phyloP scores from a whole-genome alignment of 192 early-diverging fungal species.

The Spinellus fusiger region DNA sequence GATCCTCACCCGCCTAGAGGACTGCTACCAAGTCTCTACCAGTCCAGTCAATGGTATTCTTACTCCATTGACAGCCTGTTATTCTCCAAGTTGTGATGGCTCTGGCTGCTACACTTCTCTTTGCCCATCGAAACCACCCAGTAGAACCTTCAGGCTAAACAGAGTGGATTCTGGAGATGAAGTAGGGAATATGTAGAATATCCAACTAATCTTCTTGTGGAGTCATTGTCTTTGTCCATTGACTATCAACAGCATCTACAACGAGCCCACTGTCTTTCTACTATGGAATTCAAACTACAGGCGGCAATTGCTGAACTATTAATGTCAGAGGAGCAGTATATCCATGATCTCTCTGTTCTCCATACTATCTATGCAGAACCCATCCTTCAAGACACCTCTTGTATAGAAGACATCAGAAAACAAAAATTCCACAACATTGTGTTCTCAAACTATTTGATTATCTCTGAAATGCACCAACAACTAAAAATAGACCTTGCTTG shows the following conservation, averaged over 20 bases:
- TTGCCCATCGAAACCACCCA: not conserved
- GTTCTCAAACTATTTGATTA: conserved; percentile 16
- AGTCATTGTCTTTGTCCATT: not conserved
- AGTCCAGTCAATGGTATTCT: not conserved
- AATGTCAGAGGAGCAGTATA: conserved; percentile 8
- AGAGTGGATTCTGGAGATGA: not conserved
- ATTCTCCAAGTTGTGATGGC: conserved; percentile 7
- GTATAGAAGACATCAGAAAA: not conserved
- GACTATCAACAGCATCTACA: not conserved
- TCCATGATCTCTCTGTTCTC: conserved; percentile 8
- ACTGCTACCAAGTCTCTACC: not conserved
- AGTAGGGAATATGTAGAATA: not conserved
- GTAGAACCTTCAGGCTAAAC: not conserved
- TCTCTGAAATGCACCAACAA: conserved; percentile 4
- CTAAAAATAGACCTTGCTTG: not conserved
- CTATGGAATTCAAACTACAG: conserved; percentile 15
- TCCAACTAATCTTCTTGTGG: not conserved
- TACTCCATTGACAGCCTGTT: conserved; percentile 6
- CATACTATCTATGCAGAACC: conserved; percentile 10
- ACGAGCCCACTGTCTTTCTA: not conserved
- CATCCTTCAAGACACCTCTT: not conserved
- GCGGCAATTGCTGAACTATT: conserved; percentile 18
- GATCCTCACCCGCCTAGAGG: not conserved
- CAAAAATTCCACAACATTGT: conserved; percentile 2
- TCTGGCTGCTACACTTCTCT: conserved; percentile 5